Percentiles rank a stretch among this genome's conserved stretches.
Conservation (phyloP, 2,329 filamentous ascomycete genomes). For the Polytolypa hystricis region DNA sequence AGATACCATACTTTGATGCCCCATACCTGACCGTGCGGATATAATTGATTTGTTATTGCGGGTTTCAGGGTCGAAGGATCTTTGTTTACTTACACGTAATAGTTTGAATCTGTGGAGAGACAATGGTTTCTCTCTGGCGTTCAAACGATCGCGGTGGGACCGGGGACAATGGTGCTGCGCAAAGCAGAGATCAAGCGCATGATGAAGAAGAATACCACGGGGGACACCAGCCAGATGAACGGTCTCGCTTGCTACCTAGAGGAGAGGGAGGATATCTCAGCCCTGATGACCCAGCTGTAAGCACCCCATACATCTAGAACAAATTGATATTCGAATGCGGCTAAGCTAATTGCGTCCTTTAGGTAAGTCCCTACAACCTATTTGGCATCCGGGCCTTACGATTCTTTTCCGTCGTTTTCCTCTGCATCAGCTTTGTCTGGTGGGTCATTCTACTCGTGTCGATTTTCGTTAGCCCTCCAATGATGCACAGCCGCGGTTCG, state of each 20-base stretch:
- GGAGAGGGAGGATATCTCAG: conserved; percentile 55
- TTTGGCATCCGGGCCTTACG: conserved; percentile 77
- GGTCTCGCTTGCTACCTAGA: conserved; percentile 58
- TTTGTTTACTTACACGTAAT: too few relatives aligned
- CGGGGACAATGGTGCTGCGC: conserved; percentile 1
- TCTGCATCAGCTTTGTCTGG: conserved; percentile 72
- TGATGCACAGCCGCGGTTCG: conserved; percentile 76
- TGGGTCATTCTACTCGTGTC: conserved; percentile 84
- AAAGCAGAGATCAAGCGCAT: conserved; percentile 2
- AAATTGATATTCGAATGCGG: not conserved
- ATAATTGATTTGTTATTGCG: too few relatives aligned
- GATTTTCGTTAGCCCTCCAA: conserved; percentile 80
- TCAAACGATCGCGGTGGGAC: conserved; percentile 4
- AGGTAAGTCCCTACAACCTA: conserved; percentile 67
- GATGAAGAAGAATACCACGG: conserved; percentile 5
- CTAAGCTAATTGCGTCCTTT: not conserved
- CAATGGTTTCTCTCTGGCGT: conserved; percentile 19
- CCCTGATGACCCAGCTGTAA: conserved; percentile 70
- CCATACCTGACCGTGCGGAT: too few relatives aligned
- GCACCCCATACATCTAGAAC: conserved; percentile 14
- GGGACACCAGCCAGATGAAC: conserved; percentile 43
- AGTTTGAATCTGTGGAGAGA: too few relatives aligned
- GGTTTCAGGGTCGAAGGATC: too few relatives aligned
- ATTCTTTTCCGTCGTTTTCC: conserved; percentile 65
- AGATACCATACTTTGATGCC: too few relatives aligned